Evolutionary conservation across 2,329 filamentous ascomycete species (phyloP).

Genomic region (Aspergillus ruber): DNA sequence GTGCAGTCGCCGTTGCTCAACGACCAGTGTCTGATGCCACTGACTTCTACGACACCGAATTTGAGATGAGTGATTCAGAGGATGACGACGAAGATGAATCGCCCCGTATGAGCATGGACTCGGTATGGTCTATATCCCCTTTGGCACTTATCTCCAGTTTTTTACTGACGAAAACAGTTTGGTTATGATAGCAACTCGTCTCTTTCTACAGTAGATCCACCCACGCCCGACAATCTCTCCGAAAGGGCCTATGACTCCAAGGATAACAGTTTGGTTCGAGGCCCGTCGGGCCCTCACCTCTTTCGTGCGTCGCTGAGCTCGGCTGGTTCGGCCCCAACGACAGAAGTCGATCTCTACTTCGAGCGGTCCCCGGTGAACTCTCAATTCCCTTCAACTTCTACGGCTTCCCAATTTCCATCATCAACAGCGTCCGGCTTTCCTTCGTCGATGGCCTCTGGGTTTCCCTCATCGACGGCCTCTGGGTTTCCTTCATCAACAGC

Average conservation of each 20-base stretch:
- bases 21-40: constrained; percentile 30
- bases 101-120: constrained; percentile 51
- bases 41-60: constrained; percentile 31
- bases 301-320: constrained; percentile 57
- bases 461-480: no score
- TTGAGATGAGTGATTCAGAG: constrained; percentile 39
- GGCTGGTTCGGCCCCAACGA: constrained; percentile 8
- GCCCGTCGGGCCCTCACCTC: constrained; percentile 81
- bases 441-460: no score
- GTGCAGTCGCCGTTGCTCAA: constrained; percentile 6
- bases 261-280: constrained; percentile 58
- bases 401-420: no score
- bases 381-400: constrained; percentile 1
- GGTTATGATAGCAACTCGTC: constrained; percentile 69
- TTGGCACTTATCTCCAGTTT: not conserved
- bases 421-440: no score
- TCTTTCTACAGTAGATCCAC: constrained; percentile 74
- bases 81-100: constrained; percentile 11
- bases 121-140: constrained; percentile 11
- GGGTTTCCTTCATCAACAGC: no score
- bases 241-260: constrained; percentile 56
- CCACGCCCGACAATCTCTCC: constrained; percentile 64
- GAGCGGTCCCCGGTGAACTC: constrained; percentile 10
- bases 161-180: constrained; percentile 11
- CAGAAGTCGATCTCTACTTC: constrained; percentile 15